Base-by-base conservation (phyloP, 176 grass and related monocot genomes). In the Oryza punctata region DNA sequence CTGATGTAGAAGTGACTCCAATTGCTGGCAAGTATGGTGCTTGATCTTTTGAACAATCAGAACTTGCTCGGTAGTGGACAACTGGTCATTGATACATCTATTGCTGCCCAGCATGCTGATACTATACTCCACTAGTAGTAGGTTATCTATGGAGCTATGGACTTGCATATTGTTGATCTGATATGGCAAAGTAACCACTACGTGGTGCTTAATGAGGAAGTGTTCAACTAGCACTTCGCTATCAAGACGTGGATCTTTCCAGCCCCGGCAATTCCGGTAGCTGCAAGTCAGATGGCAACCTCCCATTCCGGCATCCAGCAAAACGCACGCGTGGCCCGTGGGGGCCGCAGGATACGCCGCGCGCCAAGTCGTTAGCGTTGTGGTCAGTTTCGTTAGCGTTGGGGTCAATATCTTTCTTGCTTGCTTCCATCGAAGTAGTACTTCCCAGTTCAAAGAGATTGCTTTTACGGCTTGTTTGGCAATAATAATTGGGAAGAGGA, bases 161-260 rank as follows among this genome's bases (percentile, higher is more conserved):
- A 60, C 7, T 60, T 7, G 18, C 50, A 57, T 57, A 57, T 19
- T 57, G 18, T 57, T 63, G 6, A 43, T 23, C 59, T 54, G 16
- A 75, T 66, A 57, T 50, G 61, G 1, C n/a, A 40, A 23, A 18
- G 82, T 37, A 15, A 13, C 15, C 50, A 50, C 47, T 8, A 27
- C 45, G 25, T 30, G 77, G 12, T 89, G 77, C 54, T 43, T 63
- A 10, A 63, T 80, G 87, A 49, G 16, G 52, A 76, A 65, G 72
- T 64, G 72, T 60, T 60, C 32, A 89, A 77, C 38, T 40, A 24
- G 72, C 72, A 76, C 70, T 77, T 69, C 0, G 38, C 76, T 30
- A 73, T 38, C 50, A 41, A 82, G 50, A 19, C 35, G 38, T 75
- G 16, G 70, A 47, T 47, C 70, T 46, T 65, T 74, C 40, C 26